phyloP scores from a whole-genome alignment of 805 yeast genomes.

The Cyberlindnera suaveolens region DNA sequence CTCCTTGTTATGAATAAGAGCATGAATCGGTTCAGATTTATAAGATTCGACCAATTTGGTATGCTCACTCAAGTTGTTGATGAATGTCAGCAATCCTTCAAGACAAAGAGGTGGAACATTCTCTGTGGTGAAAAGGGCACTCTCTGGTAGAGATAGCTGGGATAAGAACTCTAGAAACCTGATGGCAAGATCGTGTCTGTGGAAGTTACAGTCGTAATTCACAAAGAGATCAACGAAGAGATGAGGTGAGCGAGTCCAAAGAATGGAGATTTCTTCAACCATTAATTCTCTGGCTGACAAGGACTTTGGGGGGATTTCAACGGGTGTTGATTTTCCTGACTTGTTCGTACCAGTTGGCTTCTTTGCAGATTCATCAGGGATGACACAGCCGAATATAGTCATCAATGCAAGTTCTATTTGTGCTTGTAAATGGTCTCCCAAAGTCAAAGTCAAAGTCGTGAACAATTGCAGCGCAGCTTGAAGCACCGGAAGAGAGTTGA shows the following conservation, averaged over 20 bases:
- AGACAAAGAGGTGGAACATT: slow-evolving; percentile 90
- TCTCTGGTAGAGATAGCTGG: slow-evolving; percentile 76
- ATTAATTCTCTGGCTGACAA: slow-evolving; percentile 64
- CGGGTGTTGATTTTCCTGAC: slow-evolving; percentile 28
- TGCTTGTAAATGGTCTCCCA: slow-evolving; percentile 60
- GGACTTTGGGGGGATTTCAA: slow-evolving; percentile 22
- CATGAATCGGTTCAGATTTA: slow-evolving; percentile 9
- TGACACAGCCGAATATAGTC: slow-evolving; percentile 54
- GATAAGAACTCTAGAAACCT: slow-evolving; percentile 66
- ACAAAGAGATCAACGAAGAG: slow-evolving; percentile 74
- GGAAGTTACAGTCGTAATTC: slow-evolving; percentile 87
- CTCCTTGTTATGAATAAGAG: slow-evolving; percentile 28
- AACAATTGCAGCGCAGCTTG: slow-evolving; percentile 73
- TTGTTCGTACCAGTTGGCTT: slow-evolving; percentile 6
- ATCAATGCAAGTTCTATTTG: slow-evolving; percentile 74
- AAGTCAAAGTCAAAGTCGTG: slow-evolving; percentile 60
- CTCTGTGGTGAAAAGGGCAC: slow-evolving; percentile 72
- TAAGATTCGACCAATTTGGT: slow-evolving; percentile 22
- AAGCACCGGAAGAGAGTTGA: slow-evolving; percentile 66
- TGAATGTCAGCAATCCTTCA: slow-evolving; percentile 74
- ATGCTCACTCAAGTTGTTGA: slow-evolving; percentile 53
- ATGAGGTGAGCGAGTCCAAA: slow-evolving; percentile 76
- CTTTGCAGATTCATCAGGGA: slow-evolving; percentile 28
- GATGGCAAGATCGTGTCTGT: slow-evolving; percentile 69
- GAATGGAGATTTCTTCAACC: slow-evolving; percentile 74